Evolutionary conservation across 345 rosid genomes (phyloP).

Genomic region (Xanthoceras sorbifolium): DNA sequence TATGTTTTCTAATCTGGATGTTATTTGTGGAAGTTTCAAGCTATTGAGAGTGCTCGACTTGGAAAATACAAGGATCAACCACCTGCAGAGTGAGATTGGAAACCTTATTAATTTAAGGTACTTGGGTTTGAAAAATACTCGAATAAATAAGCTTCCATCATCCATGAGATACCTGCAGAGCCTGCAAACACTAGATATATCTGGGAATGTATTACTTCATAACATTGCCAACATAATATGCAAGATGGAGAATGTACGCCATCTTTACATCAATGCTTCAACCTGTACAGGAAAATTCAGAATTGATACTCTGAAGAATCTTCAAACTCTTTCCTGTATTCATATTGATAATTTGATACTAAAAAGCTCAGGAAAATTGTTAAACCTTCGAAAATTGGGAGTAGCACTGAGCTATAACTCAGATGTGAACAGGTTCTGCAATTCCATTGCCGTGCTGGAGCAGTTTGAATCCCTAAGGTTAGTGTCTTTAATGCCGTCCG

Average conservation of each 20-base stretch:
- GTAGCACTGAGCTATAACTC: background rate
- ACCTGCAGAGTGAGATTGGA: constrained; percentile 21
- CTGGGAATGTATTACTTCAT: constrained; percentile 19
- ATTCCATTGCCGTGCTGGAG: constrained; percentile 21
- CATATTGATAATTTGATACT: background rate
- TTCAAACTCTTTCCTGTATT: constrained; percentile 17
- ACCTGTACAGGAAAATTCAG: constrained; percentile 13
- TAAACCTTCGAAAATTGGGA: background rate
- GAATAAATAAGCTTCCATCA: constrained; percentile 23
- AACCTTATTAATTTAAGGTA: constrained; percentile 25
- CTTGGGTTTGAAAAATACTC: constrained; percentile 28
- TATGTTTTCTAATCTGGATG: background rate
- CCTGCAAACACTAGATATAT: constrained; percentile 29
- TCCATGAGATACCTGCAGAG: constrained; percentile 18
- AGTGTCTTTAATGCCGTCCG: no score
- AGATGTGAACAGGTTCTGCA: background rate
- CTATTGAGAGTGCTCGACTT: constrained; percentile 25
- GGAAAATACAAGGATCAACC: constrained; percentile 26
- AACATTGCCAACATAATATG: constrained; percentile 21
- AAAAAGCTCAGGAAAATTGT: background rate
- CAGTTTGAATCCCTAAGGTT: constrained; percentile 25
- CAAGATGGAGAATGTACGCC: constrained; percentile 18
- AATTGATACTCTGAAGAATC: constrained; percentile 24
- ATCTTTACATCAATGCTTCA: constrained; percentile 11
- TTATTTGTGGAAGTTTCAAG: constrained; percentile 14